Evolutionary conservation across 2,329 filamentous ascomycete species (phyloP).

Genomic region (Rugonectria rugulosa): DNA sequence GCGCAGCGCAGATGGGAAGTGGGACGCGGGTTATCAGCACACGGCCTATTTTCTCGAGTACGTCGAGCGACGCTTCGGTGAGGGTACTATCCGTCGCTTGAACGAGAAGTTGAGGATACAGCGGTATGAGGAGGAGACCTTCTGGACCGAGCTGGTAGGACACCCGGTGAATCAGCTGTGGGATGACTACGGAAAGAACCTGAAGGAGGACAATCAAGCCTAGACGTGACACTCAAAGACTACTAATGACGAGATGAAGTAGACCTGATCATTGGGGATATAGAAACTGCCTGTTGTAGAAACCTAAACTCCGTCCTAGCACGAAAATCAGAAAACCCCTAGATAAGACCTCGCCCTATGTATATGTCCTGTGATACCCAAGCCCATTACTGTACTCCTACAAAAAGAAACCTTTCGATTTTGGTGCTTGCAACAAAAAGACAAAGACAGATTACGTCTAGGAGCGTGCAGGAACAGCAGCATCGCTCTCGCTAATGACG

Average conservation of each 20-base stretch:
- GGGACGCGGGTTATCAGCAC: conserved; percentile 89
- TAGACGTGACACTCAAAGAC: not conserved
- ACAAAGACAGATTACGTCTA: conserved; percentile 18
- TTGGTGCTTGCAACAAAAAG: not conserved
- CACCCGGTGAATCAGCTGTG: conserved; percentile 73
- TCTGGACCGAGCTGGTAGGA: conserved; percentile 76
- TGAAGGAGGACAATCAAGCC: conserved; percentile 22
- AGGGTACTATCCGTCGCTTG: conserved; percentile 66
- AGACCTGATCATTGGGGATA: conserved; percentile 30
- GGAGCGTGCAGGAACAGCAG: conserved; percentile 42
- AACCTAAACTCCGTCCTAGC: conserved; percentile 27
- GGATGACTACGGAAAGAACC: conserved; percentile 68
- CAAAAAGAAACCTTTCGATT: conserved; percentile 5
- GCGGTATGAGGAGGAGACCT: conserved; percentile 68
- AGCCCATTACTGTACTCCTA: conserved; percentile 6
- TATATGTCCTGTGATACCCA: conserved; percentile 17
- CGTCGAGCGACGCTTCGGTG: conserved; percentile 72
- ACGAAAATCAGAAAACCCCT: conserved; percentile 10
- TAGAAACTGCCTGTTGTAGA: conserved; percentile 18
- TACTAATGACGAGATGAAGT: not conserved
- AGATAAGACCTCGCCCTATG: not conserved
- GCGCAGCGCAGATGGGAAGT: conserved; percentile 63
- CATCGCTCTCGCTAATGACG: conserved; percentile 64
- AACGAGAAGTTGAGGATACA: conserved; percentile 72
- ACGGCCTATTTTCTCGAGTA: conserved; percentile 93